Conservation (phyloP, 352 stramenopile species). For the Hyaloperonospora arabidopsidis region DNA sequence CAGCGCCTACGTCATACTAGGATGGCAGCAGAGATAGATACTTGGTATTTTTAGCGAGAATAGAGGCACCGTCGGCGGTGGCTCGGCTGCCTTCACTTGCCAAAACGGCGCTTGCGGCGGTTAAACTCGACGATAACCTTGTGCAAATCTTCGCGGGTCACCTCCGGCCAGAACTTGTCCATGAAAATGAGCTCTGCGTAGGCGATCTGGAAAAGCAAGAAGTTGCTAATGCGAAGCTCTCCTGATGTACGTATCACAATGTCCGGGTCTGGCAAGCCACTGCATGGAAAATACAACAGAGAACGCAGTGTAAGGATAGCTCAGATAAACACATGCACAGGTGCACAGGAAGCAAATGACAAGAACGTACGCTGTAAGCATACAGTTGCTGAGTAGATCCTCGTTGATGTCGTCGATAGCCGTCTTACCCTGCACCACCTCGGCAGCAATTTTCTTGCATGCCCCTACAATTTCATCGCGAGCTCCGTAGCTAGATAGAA, state of each 20-base stretch:
- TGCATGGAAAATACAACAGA: conserved; percentile 30
- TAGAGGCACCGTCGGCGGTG: too few species aligned
- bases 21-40: too few species aligned
- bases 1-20: too few species aligned
- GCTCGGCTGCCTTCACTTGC: conserved; percentile 44
- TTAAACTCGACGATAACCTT: conserved; percentile 79
- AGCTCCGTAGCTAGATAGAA: conserved; percentile 86
- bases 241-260: conserved; percentile 92
- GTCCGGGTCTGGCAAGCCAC: conserved; percentile 85
- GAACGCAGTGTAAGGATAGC: conserved; percentile 8
- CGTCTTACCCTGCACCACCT: conserved; percentile 67
- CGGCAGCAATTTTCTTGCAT: conserved; percentile 80
- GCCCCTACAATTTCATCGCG: conserved; percentile 91
- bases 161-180: conserved; percentile 93
- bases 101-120: conserved; percentile 80
- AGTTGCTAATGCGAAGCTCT: conserved; percentile 93
- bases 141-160: conserved; percentile 77
- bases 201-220: conserved; percentile 92
- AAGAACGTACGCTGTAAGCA: conserved; percentile 72
- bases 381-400: conserved; percentile 47
- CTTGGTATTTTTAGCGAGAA: too few species aligned
- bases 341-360: not conserved
- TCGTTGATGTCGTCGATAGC: conserved; percentile 72
- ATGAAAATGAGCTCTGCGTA: conserved; percentile 94
- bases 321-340: conserved; percentile 7